Base-by-base conservation (phyloP, 2,329 filamentous ascomycete species). In the Reticulascus tulasneorum region DNA sequence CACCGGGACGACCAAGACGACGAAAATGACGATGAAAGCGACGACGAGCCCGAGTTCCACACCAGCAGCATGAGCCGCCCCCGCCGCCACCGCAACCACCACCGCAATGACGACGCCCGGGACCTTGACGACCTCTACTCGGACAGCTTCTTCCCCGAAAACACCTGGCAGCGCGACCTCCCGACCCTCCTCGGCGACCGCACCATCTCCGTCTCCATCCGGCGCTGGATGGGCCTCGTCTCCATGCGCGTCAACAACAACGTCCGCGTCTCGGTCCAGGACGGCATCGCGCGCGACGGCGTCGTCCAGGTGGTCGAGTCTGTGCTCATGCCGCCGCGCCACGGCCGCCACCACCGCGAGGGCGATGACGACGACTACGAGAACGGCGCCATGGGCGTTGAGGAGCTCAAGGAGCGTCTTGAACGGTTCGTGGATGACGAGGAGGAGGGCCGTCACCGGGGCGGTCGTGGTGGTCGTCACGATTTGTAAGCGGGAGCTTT, bases 251-350 rank as follows among this genome's bases (percentile, higher is more conserved):
- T 36, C 5, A 24, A 36, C 7, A 22, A 23, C 6, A 23, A 17
- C 4, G 5, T 9, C n/a, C n/a, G n/a, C 2, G 11, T 29, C 5
- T 22, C 20, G 9, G 37, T 29, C 28, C 25, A 37, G 2, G 40
- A 42, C 5, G 16, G 39, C 17, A 31, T 33, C 6, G 32, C 32
- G 2, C 24, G 37, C 24, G 21, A 36, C 16, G 40, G 40, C 4
- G 24, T 40, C 7, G 23, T 42, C 13, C 40, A 42, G 9, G 21
- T 42, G 12, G 4, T 42, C 12, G 37, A 42, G 4, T 18, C 17
- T 10, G 17, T 42, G 6, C 21, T 42, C 8, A 9, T 42, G 5
- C 37, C 40, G 10, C 23, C 31, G 15, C 13, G 10, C 21, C 15
- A 19, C 11, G 29, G 5, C n/a, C n/a, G n/a, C n/a, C n/a, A n/a